These are phyloP conservation scores for Trichoderma gamsii DNA, from an alignment of 495 filamentous ascomycete genomes.

Conservation along the genomic window DNA sequence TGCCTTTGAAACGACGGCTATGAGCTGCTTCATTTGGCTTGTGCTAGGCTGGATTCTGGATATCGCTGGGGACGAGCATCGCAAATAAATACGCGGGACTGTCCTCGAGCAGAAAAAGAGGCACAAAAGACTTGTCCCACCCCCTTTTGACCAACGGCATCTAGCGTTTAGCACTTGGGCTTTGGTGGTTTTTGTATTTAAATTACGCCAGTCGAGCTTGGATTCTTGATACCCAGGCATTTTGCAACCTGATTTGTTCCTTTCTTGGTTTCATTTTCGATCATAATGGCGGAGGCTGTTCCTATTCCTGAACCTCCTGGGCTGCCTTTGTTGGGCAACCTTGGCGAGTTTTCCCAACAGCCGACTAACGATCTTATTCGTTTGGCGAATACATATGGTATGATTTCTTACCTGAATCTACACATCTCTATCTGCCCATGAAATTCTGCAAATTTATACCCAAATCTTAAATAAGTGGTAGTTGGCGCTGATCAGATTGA, in stretches of 20 bases:
- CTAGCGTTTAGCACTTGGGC: too few relatives aligned
- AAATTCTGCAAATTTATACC: constrained; percentile 16
- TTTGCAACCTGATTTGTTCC: neutral
- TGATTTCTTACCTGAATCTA: neutral
- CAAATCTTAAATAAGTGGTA: neutral
- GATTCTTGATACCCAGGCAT: neutral
- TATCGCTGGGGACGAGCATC: neutral
- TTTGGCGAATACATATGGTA: constrained; percentile 25
- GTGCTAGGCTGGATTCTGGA: neutral
- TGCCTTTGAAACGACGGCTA: neutral
- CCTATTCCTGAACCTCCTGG: constrained; percentile 27
- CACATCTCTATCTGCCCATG: neutral
- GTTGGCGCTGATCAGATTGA: neutral
- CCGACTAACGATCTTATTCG: constrained; percentile 17
- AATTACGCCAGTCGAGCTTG: neutral
- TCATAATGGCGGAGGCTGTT: constrained; percentile 12
- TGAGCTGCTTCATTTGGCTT: neutral
- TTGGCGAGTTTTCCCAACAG: constrained; percentile 22
- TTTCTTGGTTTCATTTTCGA: neutral
- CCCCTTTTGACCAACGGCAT: too few relatives aligned
- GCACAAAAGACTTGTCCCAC: neutral
- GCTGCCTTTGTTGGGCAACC: constrained; percentile 28
- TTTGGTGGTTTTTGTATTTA: neutral
- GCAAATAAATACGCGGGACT: neutral
- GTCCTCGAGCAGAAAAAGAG: neutral